Evolutionary conservation across 345 rosid species (phyloP), one percentile per base, ranked within the genome.

Genomic region (Citrus inodora): DNA sequence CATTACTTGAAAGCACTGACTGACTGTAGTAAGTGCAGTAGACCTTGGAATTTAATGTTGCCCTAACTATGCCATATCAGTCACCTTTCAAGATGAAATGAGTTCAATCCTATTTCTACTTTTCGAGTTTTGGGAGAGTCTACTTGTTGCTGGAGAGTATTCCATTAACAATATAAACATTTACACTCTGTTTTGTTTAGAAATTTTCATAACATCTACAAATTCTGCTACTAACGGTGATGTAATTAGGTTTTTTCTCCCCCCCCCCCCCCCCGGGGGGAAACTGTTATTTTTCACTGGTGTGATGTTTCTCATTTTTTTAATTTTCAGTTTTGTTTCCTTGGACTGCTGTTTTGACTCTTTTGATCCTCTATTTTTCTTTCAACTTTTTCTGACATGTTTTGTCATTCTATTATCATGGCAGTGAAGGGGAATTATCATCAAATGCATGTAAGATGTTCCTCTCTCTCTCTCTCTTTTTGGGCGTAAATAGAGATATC

Each of bases 381-480:
- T 16, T 30, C 27, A 14, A 2, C 27, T 62, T 62, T 55, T 11
- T 48, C 62, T 76, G 11, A 78, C 65, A 58, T 32, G 22, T 61
- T 68, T 46, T 67, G 4, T 14, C 32, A 56, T 56, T 80, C 24
- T 65, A 9, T 21, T 71, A 33, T 67, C 55, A 0, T 83, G 82
- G 76, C 90, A 96, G 99, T 84, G 97, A 96, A 79, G 97, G 88
- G 33, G 99, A 94, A 69, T 91, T 94, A 82, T 79, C 93, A 24
- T 76, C 97, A 25, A 85, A 86, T 78, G 82, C 97, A 82, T 96
- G 99, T 96, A 92, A 92, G 95, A 55, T 66, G 81, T 65, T 62
- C 14, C 62, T 78, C 59, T 56, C 63, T 80, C n/a, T 46, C 10
- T 62, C 77, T 22, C 78, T 78, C n/a, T 9, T 13, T 46, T 65